Conservation (phyloP, 345 rosid species). For the Carallia brachiata region DNA sequence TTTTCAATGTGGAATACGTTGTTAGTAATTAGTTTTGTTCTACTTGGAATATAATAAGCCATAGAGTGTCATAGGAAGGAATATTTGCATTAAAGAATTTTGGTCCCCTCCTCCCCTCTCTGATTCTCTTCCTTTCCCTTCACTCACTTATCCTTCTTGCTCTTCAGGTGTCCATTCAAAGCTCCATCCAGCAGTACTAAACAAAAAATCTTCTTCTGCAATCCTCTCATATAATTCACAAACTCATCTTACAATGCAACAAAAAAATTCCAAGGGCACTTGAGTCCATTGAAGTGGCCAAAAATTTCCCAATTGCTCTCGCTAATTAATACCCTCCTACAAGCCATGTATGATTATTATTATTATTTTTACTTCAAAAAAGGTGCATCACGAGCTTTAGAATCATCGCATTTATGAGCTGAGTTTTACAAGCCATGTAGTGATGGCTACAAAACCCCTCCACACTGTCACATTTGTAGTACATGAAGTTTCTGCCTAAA, state of each 20-base stretch:
- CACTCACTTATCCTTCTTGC: constrained; percentile 20
- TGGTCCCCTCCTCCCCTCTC: constrained; percentile 18
- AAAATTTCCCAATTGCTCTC: no score
- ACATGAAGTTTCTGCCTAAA: not conserved
- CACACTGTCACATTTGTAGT: not conserved
- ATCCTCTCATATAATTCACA: not conserved
- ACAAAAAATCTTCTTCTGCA: not conserved
- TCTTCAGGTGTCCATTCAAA: constrained; percentile 13
- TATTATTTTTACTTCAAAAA: no score
- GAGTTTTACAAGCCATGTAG: no score
- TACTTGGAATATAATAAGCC: constrained; percentile 7
- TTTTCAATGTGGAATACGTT: constrained; percentile 15
- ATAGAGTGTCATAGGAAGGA: constrained; percentile 24
- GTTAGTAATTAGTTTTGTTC: constrained; percentile 17
- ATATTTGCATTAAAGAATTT: constrained; percentile 37
- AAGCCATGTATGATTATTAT: no score
- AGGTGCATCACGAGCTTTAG: no score
- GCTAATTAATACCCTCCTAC: no score
- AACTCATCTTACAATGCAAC: no score
- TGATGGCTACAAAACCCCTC: no score
- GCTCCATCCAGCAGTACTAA: not conserved
- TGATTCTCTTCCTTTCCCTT: not conserved
- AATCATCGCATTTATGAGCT: no score
- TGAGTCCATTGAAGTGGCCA: not conserved
- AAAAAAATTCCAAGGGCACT: not conserved